Percentiles rank a stretch among this genome's conserved stretches.
Evolutionary conservation across 176 grass and related monocot genomes (phyloP).

Genomic region (Musa troglodytarum): DNA sequence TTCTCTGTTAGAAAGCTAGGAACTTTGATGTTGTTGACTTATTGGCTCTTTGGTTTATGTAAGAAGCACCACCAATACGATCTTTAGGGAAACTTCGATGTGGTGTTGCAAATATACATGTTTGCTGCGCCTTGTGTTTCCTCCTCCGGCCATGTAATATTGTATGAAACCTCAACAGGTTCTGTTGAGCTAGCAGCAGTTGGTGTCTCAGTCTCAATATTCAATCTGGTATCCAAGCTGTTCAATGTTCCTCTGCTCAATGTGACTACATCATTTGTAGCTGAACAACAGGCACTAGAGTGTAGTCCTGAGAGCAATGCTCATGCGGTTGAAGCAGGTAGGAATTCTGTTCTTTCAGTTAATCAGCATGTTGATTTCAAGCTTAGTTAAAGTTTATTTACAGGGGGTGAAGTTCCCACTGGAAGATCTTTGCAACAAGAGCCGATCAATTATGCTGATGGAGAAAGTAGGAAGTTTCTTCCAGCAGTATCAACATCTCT

Average conservation of each 20-base stretch:
- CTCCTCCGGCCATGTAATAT: not conserved
- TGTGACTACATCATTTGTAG: constrained; percentile 88
- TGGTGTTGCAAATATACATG: constrained; percentile 1
- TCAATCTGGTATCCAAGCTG: constrained; percentile 92
- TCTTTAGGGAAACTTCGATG: not conserved
- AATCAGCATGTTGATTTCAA: no score
- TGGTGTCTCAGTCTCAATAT: constrained; percentile 65
- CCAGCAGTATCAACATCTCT: constrained; percentile 78
- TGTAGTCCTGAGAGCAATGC: not conserved
- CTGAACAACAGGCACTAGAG: constrained; percentile 64
- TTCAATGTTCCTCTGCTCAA: constrained; percentile 87
- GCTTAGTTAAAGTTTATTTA: not conserved
- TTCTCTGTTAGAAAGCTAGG: not conserved
- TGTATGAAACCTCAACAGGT: constrained; percentile 30
- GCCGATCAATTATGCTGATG: not conserved
- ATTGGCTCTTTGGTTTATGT: not conserved
- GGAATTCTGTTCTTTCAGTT: not conserved
- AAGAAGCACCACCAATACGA: not conserved
- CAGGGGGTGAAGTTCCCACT: constrained; percentile 29
- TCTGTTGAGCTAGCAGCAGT: constrained; percentile 65
- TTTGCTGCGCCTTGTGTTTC: not conserved
- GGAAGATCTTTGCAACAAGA: not conserved
- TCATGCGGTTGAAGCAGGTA: not conserved
- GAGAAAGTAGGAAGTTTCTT: constrained; percentile 48
- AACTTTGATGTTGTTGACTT: not conserved